Percentiles rank a stretch among this genome's conserved stretches.
Evolutionary conservation across 208 protist genomes (phyloP).

Genomic region (Leishmania lainsoni): DNA sequence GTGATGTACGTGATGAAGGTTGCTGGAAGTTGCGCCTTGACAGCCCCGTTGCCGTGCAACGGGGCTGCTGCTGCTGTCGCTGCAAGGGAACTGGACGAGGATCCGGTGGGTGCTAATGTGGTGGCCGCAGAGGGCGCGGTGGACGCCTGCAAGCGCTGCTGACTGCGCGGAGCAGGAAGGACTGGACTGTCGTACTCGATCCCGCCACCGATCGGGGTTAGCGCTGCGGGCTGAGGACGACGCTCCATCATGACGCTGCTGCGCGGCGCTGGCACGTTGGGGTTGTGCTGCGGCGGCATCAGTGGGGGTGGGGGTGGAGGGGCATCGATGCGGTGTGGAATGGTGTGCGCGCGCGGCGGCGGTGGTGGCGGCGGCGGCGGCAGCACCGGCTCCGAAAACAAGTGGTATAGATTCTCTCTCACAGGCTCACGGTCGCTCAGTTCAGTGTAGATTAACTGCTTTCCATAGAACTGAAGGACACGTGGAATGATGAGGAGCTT

Average conservation of each 20-base stretch:
- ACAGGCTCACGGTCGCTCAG: constrained; percentile 61
- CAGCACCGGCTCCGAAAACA: constrained; percentile 13
- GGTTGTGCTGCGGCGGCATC: constrained; percentile 19
- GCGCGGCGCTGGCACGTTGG: constrained; percentile 30
- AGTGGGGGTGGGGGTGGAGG: constrained; percentile 12
- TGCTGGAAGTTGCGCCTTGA: constrained; percentile 14
- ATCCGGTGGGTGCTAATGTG: not conserved
- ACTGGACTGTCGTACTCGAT: constrained; percentile 23
- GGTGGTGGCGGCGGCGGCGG: constrained; percentile 32
- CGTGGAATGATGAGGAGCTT: constrained; percentile 60
- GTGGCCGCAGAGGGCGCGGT: not conserved
- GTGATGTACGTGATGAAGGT: constrained; percentile 51
- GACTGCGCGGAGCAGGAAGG: constrained; percentile 28
- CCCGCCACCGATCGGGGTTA: constrained; percentile 27
- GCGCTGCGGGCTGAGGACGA: constrained; percentile 12
- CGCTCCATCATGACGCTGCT: constrained; percentile 27
- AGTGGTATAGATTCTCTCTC: constrained; percentile 30
- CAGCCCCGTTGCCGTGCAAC: constrained; percentile 5
- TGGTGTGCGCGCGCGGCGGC: constrained; percentile 26
- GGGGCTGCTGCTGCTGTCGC: constrained; percentile 17
- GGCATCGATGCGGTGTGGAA: constrained; percentile 24
- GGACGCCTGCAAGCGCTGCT: constrained; percentile 21
- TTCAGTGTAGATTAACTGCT: constrained; percentile 63
- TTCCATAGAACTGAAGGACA: constrained; percentile 68
- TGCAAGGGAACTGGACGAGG: not conserved